Conservation (phyloP, 768 basidiomycete genomes). For the Phallus indusiatus region DNA sequence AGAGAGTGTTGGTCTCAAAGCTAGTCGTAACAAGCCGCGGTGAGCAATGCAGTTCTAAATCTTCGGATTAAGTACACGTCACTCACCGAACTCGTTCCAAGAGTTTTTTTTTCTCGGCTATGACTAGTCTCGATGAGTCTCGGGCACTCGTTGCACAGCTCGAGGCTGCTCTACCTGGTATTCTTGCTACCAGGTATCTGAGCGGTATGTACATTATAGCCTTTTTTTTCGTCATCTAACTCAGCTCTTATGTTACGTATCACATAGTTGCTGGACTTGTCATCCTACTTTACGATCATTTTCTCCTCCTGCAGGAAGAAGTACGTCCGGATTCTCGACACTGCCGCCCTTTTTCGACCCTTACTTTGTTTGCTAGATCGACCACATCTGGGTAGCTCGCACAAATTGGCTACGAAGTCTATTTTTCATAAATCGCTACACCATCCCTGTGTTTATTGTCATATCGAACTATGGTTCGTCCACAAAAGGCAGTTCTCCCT, state of each 20-base stretch:
- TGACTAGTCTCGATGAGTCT: too few species aligned
- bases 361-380: neutral
- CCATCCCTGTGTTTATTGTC: constrained; percentile 21
- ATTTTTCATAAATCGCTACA: constrained; percentile 33
- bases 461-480: constrained; percentile 22
- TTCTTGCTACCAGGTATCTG: neutral
- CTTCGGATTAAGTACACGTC: too few species aligned
- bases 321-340: constrained; percentile 12
- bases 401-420: constrained; percentile 27
- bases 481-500: neutral
- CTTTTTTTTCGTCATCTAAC: neutral
- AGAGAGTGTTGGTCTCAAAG: too few species aligned
- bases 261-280: constrained; percentile 23
- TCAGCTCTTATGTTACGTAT: neutral
- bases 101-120: too few species aligned
- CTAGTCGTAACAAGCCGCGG: too few species aligned
- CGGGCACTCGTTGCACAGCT: neutral
- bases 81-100: too few species aligned
- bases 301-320: constrained; percentile 32
- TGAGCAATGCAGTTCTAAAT: too few species aligned
- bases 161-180: neutral
- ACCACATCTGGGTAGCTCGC: constrained; percentile 28
- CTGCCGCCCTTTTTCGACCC: neutral
- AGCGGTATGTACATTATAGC: neutral
- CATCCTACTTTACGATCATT: constrained; percentile 33